Evolutionary conservation across 1,139 yeast species (phyloP).

Genomic region (Suhomyces chickasaworum): DNA sequence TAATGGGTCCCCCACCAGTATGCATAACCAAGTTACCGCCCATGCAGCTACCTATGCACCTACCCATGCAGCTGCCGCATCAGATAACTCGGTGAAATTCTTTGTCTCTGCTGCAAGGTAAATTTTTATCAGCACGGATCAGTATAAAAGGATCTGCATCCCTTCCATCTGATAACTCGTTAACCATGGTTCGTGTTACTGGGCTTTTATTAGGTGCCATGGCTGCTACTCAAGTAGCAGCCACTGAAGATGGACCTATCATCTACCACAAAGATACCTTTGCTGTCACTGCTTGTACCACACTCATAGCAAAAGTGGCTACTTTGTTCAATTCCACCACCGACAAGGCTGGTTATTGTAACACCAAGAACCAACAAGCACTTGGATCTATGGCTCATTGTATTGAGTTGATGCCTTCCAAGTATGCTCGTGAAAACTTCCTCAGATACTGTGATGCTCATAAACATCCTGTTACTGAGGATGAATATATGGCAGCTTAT

Average conservation of each 20-base stretch:
- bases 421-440: conserved; percentile 30
- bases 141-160: not conserved
- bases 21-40: conserved; percentile 1
- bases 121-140: not conserved
- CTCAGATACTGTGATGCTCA: conserved; percentile 24
- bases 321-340: conserved; percentile 27
- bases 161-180: not conserved
- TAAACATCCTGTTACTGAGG: conserved; percentile 29
- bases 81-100: conserved; percentile 8
- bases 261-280: conserved; percentile 16
- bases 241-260: conserved; percentile 4
- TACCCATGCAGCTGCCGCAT: conserved; percentile 5
- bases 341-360: conserved; percentile 34
- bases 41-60: conserved; percentile 4
- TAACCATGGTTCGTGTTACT: conserved; percentile 8
- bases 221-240: conserved; percentile 6
- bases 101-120: not conserved
- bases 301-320: conserved; percentile 27
- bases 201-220: conserved; percentile 5
- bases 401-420: conserved; percentile 28
- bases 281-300: conserved; percentile 30
- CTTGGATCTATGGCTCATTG: conserved; percentile 44
- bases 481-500: conserved; percentile 33
- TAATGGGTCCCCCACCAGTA: not conserved
- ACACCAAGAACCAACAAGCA: conserved; percentile 37